Evolutionary conservation across 495 filamentous ascomycete species (phyloP), one percentile per base, ranked within the genome.

Genomic region (Aspergillus homomorphus): DNA sequence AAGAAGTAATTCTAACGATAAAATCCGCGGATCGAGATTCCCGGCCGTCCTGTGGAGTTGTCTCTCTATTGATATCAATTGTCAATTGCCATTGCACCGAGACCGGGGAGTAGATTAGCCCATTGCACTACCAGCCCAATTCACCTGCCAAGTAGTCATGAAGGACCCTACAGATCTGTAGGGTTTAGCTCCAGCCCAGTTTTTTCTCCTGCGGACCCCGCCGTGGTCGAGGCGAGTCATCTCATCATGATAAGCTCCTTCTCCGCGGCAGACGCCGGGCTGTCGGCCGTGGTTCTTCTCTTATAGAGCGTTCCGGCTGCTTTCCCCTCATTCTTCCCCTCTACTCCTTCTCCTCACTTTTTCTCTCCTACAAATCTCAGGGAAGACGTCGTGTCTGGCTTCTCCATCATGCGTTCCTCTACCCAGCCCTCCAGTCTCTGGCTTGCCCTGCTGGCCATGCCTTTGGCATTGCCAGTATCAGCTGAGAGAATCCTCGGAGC

Each of bases 401-500:
- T 20, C 41, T 14, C 51, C 57, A 70, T 21, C 26, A 75, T 77
- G 74, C 65, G 63, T n/a, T 54, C 61, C 50, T 71, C 69, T 14
- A 54, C 69, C 41, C 66, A 68, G 51, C 51, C 57, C 1, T 66
- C 67, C 43, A 60, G 63, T 43, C 61, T 73, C n/a, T 41, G 74
- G 16, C 60, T 75, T 58, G 72, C 68, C 46, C 51, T 70, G 6
- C 30, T 62, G 45, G 66, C 66, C 56, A 49, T 67, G 30, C 53
- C 70, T 8, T 21, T 68, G n/a, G 59, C 61, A 14, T 67, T 73
- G 4, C 66, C 76, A 12, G 77, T 73, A 14, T 80, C 74, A 51
- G 83, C 77, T 41, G 81, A 83, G 70, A 89, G 81, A 8, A 73
- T 89, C 23, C 74, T 87, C 38, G 82, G 85, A 3, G 81, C 80